phyloP scores from a whole-genome alignment of 176 grass and related monocot genomes.

The Tuctoria greenei region DNA sequence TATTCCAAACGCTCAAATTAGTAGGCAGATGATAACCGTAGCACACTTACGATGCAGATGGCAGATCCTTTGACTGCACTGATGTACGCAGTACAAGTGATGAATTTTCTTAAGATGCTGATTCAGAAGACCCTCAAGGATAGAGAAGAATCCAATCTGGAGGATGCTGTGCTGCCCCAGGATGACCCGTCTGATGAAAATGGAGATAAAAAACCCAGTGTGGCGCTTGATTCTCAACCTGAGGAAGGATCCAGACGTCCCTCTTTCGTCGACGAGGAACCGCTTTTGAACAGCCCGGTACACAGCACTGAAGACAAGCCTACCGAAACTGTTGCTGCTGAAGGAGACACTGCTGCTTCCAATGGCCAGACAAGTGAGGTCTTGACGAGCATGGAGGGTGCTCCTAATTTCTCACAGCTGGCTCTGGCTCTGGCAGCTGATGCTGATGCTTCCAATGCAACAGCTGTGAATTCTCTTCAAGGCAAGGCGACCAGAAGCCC shows the following conservation, averaged over 20 bases:
- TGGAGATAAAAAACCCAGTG: constrained; percentile 49
- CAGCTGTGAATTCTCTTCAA: constrained; percentile 35
- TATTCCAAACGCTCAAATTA: neutral
- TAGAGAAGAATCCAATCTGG: constrained; percentile 57
- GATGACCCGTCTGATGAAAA: constrained; percentile 59
- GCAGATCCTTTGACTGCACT: constrained; percentile 83
- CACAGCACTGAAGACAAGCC: constrained; percentile 33
- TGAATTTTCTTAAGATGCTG: constrained; percentile 88
- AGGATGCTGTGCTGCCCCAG: constrained; percentile 31
- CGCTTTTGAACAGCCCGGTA: constrained; percentile 32
- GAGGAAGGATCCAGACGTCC: constrained; percentile 38
- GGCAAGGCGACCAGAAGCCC: constrained; percentile 44
- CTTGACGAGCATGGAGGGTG: constrained; percentile 27
- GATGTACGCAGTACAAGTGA: constrained; percentile 94
- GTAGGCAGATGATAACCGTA: neutral
- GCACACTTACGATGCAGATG: constrained; percentile 52
- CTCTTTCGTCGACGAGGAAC: constrained; percentile 46
- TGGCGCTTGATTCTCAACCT: constrained; percentile 38
- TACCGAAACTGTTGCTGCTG: constrained; percentile 17
- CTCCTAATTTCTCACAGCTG: constrained; percentile 29
- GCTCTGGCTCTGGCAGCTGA: constrained; percentile 11
- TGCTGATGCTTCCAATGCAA: constrained; percentile 34
- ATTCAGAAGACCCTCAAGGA: constrained; percentile 73
- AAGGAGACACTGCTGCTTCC: constrained; percentile 4
- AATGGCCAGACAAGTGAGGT: constrained; percentile 17